Conservation (phyloP, 2,329 filamentous ascomycete genomes). For the Colletotrichum theobromicola region DNA sequence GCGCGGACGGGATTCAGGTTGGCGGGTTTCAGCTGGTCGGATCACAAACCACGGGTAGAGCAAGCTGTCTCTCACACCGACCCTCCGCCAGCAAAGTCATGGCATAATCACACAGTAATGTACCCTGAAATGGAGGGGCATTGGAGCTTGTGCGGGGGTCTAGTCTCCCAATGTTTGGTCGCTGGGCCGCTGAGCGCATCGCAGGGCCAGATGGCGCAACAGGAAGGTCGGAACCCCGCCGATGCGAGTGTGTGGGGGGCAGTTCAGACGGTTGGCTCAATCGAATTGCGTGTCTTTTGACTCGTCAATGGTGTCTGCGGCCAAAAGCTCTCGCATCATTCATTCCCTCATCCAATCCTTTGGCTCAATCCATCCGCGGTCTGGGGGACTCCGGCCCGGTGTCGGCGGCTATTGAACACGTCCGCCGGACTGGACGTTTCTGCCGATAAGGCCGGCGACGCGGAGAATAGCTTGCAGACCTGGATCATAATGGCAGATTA, state of each 20-base stretch:
- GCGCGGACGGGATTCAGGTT: not conserved
- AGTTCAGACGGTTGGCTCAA: not conserved
- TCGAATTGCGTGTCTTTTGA: not conserved
- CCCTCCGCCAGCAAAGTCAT: not conserved
- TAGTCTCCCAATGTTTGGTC: not conserved
- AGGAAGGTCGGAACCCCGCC: conserved; percentile 14
- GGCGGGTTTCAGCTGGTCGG: not conserved
- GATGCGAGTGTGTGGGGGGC: not conserved
- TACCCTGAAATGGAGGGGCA: not conserved
- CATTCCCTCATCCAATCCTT: not conserved
- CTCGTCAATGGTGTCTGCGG: not conserved
- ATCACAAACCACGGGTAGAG: not conserved
- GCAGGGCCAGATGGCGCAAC: conserved; percentile 16
- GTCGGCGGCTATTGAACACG: not conserved
- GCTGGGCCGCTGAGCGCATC: conserved; percentile 15
- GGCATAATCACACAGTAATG: not conserved
- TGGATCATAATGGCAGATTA: not conserved
- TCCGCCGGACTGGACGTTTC: not conserved
- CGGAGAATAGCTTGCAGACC: not conserved
- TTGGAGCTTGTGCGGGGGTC: not conserved
- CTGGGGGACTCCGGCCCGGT: conserved; percentile 3
- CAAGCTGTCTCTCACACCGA: not conserved
- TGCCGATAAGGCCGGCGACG: not conserved
- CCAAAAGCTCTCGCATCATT: not conserved
- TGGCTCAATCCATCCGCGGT: not conserved